Conservation (phyloP, 2,329 filamentous ascomycete species). For the Cordyceps farinosa region DNA sequence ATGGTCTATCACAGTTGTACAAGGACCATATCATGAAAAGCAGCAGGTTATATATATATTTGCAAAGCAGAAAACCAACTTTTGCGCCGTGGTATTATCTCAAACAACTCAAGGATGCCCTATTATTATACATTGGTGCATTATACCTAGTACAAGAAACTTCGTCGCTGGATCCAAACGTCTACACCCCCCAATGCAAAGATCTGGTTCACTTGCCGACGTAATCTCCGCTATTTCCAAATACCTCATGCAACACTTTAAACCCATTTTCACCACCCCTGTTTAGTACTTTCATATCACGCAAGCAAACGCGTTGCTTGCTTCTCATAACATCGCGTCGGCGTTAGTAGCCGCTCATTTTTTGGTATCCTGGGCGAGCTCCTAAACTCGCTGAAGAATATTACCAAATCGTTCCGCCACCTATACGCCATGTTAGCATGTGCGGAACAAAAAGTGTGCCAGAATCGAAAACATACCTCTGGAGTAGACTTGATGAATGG, state of each 20-base stretch:
- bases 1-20: background rate
- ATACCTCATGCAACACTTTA: constrained; percentile 8
- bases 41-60: background rate
- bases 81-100: constrained; percentile 25
- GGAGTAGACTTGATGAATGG: constrained; percentile 87
- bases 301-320: background rate
- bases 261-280: background rate
- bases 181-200: constrained; percentile 17
- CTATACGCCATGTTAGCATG: constrained; percentile 24
- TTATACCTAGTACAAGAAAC: constrained; percentile 28
- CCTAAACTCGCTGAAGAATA: constrained; percentile 33
- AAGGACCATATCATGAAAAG: background rate
- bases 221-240: constrained; percentile 12
- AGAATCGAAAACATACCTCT: constrained; percentile 57
- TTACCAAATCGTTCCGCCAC: constrained; percentile 36
- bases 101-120: constrained; percentile 28
- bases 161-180: constrained; percentile 10
- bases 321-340: background rate
- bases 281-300: background rate
- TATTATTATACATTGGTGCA: constrained; percentile 40
- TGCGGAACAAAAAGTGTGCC: background rate
- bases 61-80: constrained; percentile 14
- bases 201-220: constrained; percentile 5
- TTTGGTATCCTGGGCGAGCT: constrained; percentile 2
- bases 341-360: background rate